Evolutionary conservation across 192 early-diverging fungal genomes (phyloP).

Genomic region (Coemansia sp.): DNA sequence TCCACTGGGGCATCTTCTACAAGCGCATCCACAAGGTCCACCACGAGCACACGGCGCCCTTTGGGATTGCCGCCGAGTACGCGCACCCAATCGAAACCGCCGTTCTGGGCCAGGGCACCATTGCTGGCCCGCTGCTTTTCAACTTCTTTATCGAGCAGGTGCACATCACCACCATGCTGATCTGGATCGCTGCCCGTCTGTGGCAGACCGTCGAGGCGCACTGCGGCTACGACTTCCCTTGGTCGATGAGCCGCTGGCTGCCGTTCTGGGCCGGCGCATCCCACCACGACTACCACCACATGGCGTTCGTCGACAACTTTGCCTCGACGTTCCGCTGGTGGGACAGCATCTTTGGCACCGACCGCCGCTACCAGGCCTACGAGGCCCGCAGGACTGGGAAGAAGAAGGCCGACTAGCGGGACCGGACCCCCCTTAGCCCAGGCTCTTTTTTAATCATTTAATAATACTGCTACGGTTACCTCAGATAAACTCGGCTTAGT

Average conservation of each 20-base stretch:
- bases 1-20: conserved; percentile 69
- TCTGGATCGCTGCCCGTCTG: conserved; percentile 67
- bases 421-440: too few species aligned
- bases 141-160: conserved; percentile 56
- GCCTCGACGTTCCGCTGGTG: conserved; percentile 83
- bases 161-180: conserved; percentile 65
- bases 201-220: conserved; percentile 68
- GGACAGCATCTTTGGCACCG: conserved; percentile 85
- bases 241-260: conserved; percentile 77
- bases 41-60: conserved; percentile 70
- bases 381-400: conserved; percentile 38
- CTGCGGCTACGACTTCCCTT: conserved; percentile 78
- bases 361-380: conserved; percentile 65
- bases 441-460: too few species aligned
- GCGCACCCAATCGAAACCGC: conserved; percentile 70
- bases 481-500: too few species aligned
- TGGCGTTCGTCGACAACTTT: conserved; percentile 61
- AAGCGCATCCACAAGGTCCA: conserved; percentile 78
- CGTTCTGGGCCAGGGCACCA: conserved; percentile 62
- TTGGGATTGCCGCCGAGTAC: conserved; percentile 71
- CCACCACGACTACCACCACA: conserved; percentile 77
- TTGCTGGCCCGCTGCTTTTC: conserved; percentile 58
- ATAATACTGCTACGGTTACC: too few species aligned
- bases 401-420: conserved; percentile 20
- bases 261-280: conserved; percentile 84